phyloP scores from a whole-genome alignment of 345 rosid species.

The Euphorbia tirucalli region DNA sequence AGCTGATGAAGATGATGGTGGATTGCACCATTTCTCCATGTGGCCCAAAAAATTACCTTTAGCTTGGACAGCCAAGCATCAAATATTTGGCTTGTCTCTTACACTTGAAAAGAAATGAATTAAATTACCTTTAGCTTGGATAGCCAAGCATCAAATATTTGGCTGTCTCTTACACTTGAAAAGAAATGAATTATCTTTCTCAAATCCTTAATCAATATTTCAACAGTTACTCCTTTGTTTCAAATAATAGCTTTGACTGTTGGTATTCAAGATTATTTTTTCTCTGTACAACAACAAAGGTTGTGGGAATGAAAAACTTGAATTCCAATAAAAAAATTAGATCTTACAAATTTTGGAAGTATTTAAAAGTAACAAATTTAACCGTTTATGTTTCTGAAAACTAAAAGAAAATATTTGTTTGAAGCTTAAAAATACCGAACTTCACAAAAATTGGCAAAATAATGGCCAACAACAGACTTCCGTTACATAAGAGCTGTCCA shows the following conservation, averaged over 20 bases:
- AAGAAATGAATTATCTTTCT: neutral
- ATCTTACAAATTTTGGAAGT: too few relatives aligned
- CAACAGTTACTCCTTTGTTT: neutral
- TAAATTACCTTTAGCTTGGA: neutral
- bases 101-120: neutral
- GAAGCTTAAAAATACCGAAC: conserved; percentile 9
- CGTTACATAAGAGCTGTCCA: neutral
- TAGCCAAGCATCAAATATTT: neutral
- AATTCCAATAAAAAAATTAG: neutral
- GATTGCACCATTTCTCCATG: neutral
- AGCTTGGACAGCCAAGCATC: neutral
- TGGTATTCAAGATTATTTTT: too few relatives aligned
- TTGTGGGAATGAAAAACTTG: neutral
- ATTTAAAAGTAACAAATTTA: too few relatives aligned
- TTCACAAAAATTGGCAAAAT: neutral
- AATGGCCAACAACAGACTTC: too few relatives aligned
- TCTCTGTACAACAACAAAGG: neutral
- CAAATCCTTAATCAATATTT: neutral
- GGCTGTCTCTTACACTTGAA: neutral
- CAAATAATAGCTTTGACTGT: neutral
- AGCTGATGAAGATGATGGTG: too few relatives aligned
- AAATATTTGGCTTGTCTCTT: neutral
- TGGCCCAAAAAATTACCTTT: neutral
- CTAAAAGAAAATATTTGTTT: neutral
- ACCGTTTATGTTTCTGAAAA: neutral